A percentile compares a stretch with the other conserved stretches of the same genome.
Evolutionary conservation across 805 yeast genomes (phyloP).

Genomic region (Saturnispora diversa): DNA sequence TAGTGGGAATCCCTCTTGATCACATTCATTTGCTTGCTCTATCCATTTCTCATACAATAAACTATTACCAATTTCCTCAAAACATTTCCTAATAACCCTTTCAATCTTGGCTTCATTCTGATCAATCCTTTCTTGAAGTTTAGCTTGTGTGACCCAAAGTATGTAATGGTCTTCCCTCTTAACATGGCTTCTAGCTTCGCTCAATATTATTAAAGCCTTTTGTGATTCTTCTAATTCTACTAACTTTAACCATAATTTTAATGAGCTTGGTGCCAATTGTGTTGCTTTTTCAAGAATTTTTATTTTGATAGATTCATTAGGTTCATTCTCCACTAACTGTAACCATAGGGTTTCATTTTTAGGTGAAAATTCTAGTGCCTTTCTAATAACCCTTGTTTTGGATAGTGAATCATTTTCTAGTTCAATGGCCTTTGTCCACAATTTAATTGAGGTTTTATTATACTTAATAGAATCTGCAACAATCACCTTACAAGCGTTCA

Average conservation of each 20-base stretch:
- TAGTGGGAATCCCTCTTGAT: constrained; percentile 32
- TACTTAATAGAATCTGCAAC: constrained; percentile 57
- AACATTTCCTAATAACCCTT: constrained; percentile 43
- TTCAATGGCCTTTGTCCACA: constrained; percentile 70
- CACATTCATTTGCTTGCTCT: constrained; percentile 45
- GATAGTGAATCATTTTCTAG: constrained; percentile 52
- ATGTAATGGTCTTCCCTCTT: constrained; percentile 36
- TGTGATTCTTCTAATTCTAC: constrained; percentile 37
- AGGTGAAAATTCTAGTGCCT: constrained; percentile 64
- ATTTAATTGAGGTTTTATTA: constrained; percentile 45
- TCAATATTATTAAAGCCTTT: constrained; percentile 48
- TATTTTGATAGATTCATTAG: constrained; percentile 37
- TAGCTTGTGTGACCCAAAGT: constrained; percentile 65
- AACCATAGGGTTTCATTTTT: constrained; percentile 58
- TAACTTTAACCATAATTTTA: constrained; percentile 58
- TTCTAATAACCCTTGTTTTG: constrained; percentile 53
- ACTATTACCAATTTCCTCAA: constrained; percentile 33
- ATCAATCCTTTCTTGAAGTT: constrained; percentile 51
- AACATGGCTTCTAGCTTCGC: constrained; percentile 47
- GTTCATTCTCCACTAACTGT: constrained; percentile 52
- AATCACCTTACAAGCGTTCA: constrained; percentile 43
- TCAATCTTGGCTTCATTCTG: constrained; percentile 38
- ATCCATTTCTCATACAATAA: constrained; percentile 44
- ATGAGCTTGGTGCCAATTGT: constrained; percentile 56
- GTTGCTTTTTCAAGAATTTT: constrained; percentile 58